Base-by-base conservation (phyloP, 2,329 filamentous ascomycete species). In the Fusarium protoensiforme region DNA sequence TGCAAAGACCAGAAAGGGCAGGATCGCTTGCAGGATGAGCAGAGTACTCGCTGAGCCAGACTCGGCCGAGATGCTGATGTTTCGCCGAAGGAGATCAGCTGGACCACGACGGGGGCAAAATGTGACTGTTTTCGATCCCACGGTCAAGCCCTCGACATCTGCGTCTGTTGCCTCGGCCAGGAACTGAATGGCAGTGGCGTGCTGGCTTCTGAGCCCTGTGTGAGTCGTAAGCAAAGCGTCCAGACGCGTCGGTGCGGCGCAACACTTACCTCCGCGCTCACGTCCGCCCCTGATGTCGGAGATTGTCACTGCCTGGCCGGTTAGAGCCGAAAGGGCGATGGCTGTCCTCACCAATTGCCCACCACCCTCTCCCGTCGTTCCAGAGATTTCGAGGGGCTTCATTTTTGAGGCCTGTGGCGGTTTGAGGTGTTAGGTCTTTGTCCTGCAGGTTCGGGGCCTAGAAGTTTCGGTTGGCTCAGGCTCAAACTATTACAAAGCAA, bases 261-360 rank as follows among this genome's bases (percentile, higher is more conserved):
- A 64, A 41, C 35, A 74, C 76, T 46, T 41, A 82, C 81, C 80
- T 67, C 80, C 79, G 18, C 78, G 68, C 20, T 75, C 71, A 58
- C 90, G 84, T 64, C 91, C 91, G 4, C 87, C 90, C 38, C 90
- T 81, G 5, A 92, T 84, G 67, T 91, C 81, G 11, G 80, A 81
- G 64, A 92, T 88, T 29, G 83, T 84, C 33, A 92, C 82, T 0
- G 89, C 82, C 63, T 86, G 85, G 0, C 84, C 84, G 2, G 88
- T 87, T 31, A 92, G 84, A 1, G 90, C 87, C 13, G 90, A 86
- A 8, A 92, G 81, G 2, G 84, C 84, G 38, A 89, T 83, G 3
- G 89, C 89, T 2, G 91, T 82, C 48, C 90, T 82, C 1, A 92
- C 86, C 0, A 92, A 80, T 72, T 92, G 90, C 3, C 90, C 90